Percentiles rank a stretch among this genome's conserved stretches.
These are phyloP conservation scores for Calonectria honghensis DNA, from an alignment of 2,329 filamentous ascomycete species.

Conservation along the genomic window DNA sequence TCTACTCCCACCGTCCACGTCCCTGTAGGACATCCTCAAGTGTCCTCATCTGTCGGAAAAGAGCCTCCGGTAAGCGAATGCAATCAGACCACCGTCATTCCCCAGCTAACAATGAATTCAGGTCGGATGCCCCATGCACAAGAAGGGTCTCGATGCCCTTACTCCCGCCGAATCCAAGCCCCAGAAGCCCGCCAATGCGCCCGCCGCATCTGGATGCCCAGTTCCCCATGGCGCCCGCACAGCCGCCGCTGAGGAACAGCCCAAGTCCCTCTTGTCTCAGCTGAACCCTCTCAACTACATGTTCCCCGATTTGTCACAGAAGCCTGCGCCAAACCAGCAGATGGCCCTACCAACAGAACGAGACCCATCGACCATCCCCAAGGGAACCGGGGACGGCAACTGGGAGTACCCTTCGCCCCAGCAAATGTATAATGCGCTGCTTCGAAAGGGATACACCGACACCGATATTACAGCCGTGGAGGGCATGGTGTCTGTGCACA, in stretches of 20 bases:
- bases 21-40: conserved; percentile 58
- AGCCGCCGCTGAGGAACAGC: conserved; percentile 55
- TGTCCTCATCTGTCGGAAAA: conserved; percentile 52
- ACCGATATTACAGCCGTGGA: conserved; percentile 95
- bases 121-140: conserved; percentile 75
- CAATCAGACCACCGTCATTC: conserved; percentile 21
- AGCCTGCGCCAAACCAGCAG: conserved; percentile 82
- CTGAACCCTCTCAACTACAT: conserved; percentile 92
- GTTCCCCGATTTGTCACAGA: conserved; percentile 90
- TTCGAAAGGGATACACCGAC: conserved; percentile 96
- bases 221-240: conserved; percentile 64
- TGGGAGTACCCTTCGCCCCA: conserved; percentile 99
- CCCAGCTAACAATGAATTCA: conserved; percentile 56
- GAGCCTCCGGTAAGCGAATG: conserved; percentile 58
- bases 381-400: conserved; percentile 83
- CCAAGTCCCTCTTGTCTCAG: conserved; percentile 71
- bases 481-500: conserved; percentile 98
- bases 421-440: conserved; percentile 99
- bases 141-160: conserved; percentile 22
- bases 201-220: conserved; percentile 60
- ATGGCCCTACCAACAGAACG: conserved; percentile 85
- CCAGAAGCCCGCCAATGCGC: conserved; percentile 69
- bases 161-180: conserved; percentile 8
- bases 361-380: conserved; percentile 93
- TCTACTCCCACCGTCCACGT: conserved; percentile 60